phyloP scores from a whole-genome alignment of 305 asterid genomes.

The Salvia sclarea region DNA sequence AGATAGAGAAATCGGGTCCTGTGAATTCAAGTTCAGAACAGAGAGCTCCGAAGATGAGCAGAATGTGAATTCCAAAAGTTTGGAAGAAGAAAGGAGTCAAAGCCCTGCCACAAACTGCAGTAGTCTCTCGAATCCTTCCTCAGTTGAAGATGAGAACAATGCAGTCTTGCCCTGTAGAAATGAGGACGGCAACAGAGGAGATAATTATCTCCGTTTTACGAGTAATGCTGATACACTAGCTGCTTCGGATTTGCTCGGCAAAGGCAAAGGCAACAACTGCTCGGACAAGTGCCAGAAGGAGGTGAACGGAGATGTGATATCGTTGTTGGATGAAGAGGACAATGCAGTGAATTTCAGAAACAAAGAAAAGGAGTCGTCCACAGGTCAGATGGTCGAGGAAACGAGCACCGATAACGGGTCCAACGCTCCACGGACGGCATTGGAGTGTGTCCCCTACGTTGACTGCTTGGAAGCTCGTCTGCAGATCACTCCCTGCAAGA shows the following conservation, averaged over 20 bases:
- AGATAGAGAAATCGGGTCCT: slow-evolving; percentile 46
- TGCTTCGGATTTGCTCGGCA: slow-evolving; percentile 33
- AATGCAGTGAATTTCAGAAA: slow-evolving; percentile 33
- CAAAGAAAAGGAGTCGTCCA: slow-evolving; percentile 34
- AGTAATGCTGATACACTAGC: slow-evolving; percentile 39
- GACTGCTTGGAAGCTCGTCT: slow-evolving; percentile 39
- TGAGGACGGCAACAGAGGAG: slow-evolving; percentile 47
- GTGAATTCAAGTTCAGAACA: slow-evolving; percentile 52
- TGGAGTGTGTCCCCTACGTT: slow-evolving; percentile 45
- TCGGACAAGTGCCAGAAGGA: slow-evolving; percentile 38
- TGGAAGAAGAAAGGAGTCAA: slow-evolving; percentile 57
- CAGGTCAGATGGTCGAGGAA: slow-evolving; percentile 43
- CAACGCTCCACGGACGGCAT: slow-evolving; percentile 44
- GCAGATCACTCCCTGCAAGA: slow-evolving; percentile 69
- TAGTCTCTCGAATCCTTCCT: slow-evolving; percentile 78
- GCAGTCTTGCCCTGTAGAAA: slow-evolving; percentile 45
- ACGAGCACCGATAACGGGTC: slow-evolving; percentile 53
- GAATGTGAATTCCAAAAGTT: slow-evolving; percentile 40
- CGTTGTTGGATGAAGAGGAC: slow-evolving; percentile 49
- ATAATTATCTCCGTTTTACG: slow-evolving; percentile 40
- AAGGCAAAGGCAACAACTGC: slow-evolving; percentile 3
- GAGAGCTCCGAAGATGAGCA: slow-evolving; percentile 36
- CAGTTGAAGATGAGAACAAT: slow-evolving; percentile 77
- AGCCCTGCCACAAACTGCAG: slow-evolving; percentile 72
- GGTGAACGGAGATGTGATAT: slow-evolving; percentile 31